Conservation (phyloP, 2,329 filamentous ascomycete genomes). For the Graphilbum fragrans region DNA sequence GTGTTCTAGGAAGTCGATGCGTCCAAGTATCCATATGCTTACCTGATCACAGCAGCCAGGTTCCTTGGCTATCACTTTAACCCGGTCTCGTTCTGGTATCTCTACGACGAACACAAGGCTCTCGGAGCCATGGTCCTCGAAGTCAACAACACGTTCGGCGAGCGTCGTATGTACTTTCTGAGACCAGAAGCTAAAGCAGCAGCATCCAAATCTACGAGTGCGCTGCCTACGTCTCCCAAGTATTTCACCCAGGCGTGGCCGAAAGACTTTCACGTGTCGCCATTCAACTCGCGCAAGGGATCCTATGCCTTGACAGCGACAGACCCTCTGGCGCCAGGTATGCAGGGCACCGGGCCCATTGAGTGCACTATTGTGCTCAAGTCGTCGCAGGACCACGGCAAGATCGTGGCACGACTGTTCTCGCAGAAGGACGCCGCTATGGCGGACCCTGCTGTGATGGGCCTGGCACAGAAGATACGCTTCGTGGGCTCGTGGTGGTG, state of each 20-base stretch:
- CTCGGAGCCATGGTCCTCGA: conserved; percentile 58
- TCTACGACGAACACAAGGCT: conserved; percentile 47
- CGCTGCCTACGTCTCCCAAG: not conserved
- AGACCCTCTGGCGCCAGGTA: conserved; percentile 31
- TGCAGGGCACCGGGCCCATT: conserved; percentile 28
- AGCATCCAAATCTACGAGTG: too few species aligned
- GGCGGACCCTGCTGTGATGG: conserved; percentile 37
- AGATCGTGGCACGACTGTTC: conserved; percentile 48
- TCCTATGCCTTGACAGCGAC: conserved; percentile 36
- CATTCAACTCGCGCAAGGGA: conserved; percentile 55
- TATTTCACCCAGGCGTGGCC: conserved; percentile 40
- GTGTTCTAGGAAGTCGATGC: conserved; percentile 40
- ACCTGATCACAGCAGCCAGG: conserved; percentile 57
- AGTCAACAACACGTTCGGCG: conserved; percentile 67
- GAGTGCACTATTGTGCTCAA: conserved; percentile 48
- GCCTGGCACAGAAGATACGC: conserved; percentile 22
- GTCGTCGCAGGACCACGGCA: conserved; percentile 47
- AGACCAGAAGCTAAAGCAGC: too few species aligned
- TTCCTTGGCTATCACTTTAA: conserved; percentile 64
- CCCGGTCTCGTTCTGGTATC: conserved; percentile 68
- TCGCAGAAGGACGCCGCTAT: conserved; percentile 31
- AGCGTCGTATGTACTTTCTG: conserved; percentile 47
- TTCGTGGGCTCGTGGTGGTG: conserved; percentile 52
- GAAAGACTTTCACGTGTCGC: conserved; percentile 68
- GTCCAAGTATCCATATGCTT: conserved; percentile 51